Percentiles rank a stretch among this genome's conserved stretches.
These are phyloP conservation scores for Hondaea fermentalgiana DNA, from an alignment of 108 stramenopile species.

Conservation along the genomic window DNA sequence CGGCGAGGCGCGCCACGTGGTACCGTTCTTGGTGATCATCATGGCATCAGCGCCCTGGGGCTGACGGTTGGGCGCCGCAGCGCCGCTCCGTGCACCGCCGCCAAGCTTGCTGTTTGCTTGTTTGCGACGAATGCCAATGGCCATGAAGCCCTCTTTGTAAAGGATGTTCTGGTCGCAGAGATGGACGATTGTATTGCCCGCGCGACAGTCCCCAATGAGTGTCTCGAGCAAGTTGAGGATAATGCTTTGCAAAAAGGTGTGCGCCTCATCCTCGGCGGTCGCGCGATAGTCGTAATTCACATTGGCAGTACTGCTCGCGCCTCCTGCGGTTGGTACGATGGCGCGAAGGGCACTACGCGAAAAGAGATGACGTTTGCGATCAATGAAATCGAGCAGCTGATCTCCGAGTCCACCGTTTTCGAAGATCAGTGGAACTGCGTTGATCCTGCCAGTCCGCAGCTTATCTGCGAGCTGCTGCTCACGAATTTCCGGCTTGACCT, in stretches of 20 bases:
- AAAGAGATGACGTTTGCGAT: not conserved
- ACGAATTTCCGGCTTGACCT: conserved; percentile 3
- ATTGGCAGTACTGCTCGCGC: not conserved
- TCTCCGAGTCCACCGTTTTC: not conserved
- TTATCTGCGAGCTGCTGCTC: conserved; percentile 3
- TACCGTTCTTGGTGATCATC: not conserved
- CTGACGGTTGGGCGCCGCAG: not conserved
- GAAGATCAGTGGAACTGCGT: not conserved
- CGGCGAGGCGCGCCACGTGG: not conserved
- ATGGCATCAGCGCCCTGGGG: not conserved
- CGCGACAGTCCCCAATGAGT: not conserved
- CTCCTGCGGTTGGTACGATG: not conserved
- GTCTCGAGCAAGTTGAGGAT: not conserved
- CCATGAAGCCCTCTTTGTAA: not conserved
- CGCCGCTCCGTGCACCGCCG: not conserved
- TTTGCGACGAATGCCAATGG: not conserved
- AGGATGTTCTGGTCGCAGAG: not conserved
- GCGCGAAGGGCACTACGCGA: not conserved
- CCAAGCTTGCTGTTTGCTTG: not conserved
- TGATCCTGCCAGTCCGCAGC: not conserved
- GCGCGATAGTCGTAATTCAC: not conserved
- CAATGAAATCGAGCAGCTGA: not conserved
- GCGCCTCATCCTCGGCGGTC: not conserved
- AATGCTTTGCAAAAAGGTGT: not conserved
- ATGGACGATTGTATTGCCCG: not conserved